phyloP scores from a whole-genome alignment of 495 filamentous ascomycete species.

The Aspergillus diversus region DNA sequence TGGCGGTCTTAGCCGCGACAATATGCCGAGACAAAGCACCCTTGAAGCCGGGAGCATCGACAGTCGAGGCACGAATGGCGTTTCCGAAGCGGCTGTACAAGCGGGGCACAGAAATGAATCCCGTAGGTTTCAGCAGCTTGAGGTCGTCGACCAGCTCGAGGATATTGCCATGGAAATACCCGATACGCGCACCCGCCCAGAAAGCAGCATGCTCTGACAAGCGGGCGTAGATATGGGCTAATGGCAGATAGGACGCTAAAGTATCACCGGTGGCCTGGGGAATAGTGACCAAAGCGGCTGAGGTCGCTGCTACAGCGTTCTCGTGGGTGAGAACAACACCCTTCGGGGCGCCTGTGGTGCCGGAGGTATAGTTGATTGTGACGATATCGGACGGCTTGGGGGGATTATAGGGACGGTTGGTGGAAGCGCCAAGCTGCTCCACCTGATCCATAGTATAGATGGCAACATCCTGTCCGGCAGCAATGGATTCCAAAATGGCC shows the following conservation, averaged over 20 bases:
- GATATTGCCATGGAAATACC: conserved; percentile 96
- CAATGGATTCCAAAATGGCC: conserved; percentile 73
- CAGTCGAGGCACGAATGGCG: conserved; percentile 75
- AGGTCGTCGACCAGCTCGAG: conserved; percentile 86
- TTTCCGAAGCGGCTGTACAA: conserved; percentile 90
- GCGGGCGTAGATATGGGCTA: conserved; percentile 93
- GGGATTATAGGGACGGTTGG: conserved; percentile 65
- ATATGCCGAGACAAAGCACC: conserved; percentile 81
- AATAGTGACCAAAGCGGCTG: conserved; percentile 57
- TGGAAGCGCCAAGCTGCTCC: conserved; percentile 74
- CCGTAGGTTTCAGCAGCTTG: conserved; percentile 81
- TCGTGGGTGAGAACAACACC: conserved; percentile 86
- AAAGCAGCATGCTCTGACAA: conserved; percentile 77
- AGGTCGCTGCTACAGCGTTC: conserved; percentile 75
- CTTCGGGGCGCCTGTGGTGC: conserved; percentile 93
- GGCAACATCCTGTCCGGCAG: conserved; percentile 68
- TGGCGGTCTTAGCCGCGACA: conserved; percentile 77
- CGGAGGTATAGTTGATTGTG: conserved; percentile 98
- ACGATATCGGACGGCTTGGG: conserved; percentile 77
- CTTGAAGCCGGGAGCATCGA: conserved; percentile 78
- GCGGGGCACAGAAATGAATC: conserved; percentile 86
- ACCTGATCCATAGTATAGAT: conserved; percentile 78
- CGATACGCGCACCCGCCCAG: conserved; percentile 74
- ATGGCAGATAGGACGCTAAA: conserved; percentile 83
- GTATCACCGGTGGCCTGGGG: conserved; percentile 58